Conservation (phyloP, 768 basidiomycete species). For the Hypsizygus marmoreus region DNA sequence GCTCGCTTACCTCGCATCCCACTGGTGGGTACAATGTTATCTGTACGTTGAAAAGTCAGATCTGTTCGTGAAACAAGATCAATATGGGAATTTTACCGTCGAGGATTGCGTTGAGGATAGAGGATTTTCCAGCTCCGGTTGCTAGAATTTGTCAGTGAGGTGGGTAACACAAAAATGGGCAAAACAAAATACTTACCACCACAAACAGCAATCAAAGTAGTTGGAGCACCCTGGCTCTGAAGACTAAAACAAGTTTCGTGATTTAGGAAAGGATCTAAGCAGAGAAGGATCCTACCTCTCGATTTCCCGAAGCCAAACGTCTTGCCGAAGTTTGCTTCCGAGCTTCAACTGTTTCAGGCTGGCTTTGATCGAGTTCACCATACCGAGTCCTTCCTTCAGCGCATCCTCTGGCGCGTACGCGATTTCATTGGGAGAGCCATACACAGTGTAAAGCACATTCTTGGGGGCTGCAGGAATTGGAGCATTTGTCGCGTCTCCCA, state of each 20-base stretch:
- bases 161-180: too few species aligned
- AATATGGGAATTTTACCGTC: constrained; percentile 41
- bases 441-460: constrained; percentile 35
- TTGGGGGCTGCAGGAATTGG: constrained; percentile 7
- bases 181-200: constrained; percentile 42
- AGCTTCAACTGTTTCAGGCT: constrained; percentile 45
- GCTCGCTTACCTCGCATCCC: constrained; percentile 57
- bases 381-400: constrained; percentile 50
- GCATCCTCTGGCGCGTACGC: constrained; percentile 49
- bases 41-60: constrained; percentile 19
- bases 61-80: background rate
- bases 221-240: constrained; percentile 49
- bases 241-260: constrained; percentile 35
- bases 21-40: constrained; percentile 66
- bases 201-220: constrained; percentile 65
- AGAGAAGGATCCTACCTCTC: constrained; percentile 36
- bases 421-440: constrained; percentile 43
- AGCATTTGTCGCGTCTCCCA: constrained; percentile 14
- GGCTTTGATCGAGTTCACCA: constrained; percentile 52
- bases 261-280: background rate
- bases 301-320: constrained; percentile 60
- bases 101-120: constrained; percentile 60
- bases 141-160: constrained; percentile 35
- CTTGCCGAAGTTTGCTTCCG: constrained; percentile 56
- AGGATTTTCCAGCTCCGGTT: constrained; percentile 65